A percentile compares a stretch with the other conserved stretches of the same genome.
Conservation (phyloP, 1,284 basidiomycete genomes). For the Trichosporon sp. region DNA sequence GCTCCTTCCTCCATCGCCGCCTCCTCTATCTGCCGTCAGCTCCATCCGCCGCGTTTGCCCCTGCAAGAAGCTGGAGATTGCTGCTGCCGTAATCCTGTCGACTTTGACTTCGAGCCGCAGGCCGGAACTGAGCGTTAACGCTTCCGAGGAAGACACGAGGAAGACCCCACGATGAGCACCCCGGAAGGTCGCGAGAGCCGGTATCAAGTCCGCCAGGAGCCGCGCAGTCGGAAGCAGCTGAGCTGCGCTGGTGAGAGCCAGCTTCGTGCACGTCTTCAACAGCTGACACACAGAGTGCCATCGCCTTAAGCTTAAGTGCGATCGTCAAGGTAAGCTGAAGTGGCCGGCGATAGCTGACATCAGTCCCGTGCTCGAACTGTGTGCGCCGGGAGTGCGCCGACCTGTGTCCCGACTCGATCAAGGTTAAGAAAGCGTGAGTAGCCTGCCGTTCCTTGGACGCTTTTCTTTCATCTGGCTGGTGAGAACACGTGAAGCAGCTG, state of each 20-base stretch:
- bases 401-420: slow-evolving; percentile 34
- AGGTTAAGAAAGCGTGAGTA: slow-evolving; percentile 26
- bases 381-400: slow-evolving; percentile 34
- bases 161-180: not conserved
- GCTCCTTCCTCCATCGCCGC: not conserved
- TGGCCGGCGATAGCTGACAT: not conserved
- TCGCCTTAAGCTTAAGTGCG: slow-evolving; percentile 34
- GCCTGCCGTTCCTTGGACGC: not conserved
- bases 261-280: not conserved
- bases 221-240: slow-evolving; percentile 19
- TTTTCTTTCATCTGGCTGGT: not conserved
- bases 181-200: not conserved
- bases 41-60: not conserved
- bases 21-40: not conserved
- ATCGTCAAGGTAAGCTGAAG: slow-evolving; percentile 22
- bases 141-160: not conserved
- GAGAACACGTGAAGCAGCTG: not conserved
- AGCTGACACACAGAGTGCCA: slow-evolving; percentile 21
- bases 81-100: not conserved
- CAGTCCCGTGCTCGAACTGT: slow-evolving; percentile 37
- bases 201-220: slow-evolving; percentile 19
- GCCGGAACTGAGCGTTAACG: not conserved
- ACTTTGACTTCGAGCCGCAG: not conserved
- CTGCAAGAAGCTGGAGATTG: not conserved
- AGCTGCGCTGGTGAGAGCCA: slow-evolving; percentile 20